These are phyloP conservation scores for Posidonia oceanica DNA, from an alignment of 116 monocot species.

Conservation along the genomic window DNA sequence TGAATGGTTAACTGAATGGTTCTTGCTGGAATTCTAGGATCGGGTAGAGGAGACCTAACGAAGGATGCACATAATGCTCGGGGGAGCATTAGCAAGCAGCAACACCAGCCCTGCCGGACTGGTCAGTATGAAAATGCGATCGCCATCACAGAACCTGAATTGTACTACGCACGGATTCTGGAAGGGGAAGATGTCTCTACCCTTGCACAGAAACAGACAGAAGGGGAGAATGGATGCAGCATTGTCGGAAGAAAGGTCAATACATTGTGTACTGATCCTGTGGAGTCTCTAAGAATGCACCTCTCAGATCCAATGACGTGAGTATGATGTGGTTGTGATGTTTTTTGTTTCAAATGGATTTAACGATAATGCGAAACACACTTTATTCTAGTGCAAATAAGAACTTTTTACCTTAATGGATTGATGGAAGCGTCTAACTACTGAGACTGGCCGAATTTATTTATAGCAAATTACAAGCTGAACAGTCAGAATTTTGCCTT, in stretches of 20 bases:
- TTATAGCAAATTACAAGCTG: no score
- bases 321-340: slow-evolving; percentile 14
- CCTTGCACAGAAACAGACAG: slow-evolving; percentile 21
- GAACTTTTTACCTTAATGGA: no score
- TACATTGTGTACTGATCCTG: slow-evolving; percentile 12
- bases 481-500: no score
- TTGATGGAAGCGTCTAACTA: no score
- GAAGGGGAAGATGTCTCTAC: slow-evolving; percentile 18
- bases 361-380: neutral
- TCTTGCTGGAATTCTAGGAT: slow-evolving; percentile 18
- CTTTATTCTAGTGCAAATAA: no score
- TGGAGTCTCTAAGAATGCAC: slow-evolving; percentile 41
- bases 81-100: slow-evolving; percentile 10
- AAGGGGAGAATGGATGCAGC: slow-evolving; percentile 34
- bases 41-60: slow-evolving; percentile 10
- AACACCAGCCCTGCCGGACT: slow-evolving; percentile 12
- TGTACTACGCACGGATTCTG: slow-evolving; percentile 16
- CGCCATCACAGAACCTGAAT: slow-evolving; percentile 20
- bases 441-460: no score
- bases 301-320: slow-evolving; percentile 70
- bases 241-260: slow-evolving; percentile 30
- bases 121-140: slow-evolving; percentile 29
- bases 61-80: slow-evolving; percentile 15
- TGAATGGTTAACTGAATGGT: neutral
- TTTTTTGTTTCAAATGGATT: neutral